Conservation (phyloP, 164 flowering plant species). For the Liquidambar formosana region DNA sequence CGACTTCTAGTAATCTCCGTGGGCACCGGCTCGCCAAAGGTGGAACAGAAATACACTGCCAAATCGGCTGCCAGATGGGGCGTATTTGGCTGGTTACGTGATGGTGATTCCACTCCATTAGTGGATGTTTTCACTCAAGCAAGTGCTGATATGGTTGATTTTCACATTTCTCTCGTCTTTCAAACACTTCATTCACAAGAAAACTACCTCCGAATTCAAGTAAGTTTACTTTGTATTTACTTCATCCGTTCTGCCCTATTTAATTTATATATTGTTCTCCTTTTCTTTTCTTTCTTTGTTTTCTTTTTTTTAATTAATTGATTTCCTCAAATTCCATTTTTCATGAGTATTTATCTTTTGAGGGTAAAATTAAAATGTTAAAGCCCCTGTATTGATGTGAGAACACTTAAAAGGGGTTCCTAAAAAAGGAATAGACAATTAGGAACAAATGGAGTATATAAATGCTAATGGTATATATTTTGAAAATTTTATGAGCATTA, state of each 20-base stretch:
- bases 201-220: constrained; percentile 13
- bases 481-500: too few relatives aligned
- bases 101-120: constrained; percentile 26
- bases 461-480: too few relatives aligned
- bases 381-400: too few relatives aligned
- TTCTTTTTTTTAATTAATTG: too few relatives aligned
- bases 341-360: too few relatives aligned
- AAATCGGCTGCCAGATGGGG: constrained; percentile 35
- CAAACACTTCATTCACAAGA: constrained; percentile 9
- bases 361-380: too few relatives aligned
- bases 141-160: constrained; percentile 42
- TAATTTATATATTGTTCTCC: too few relatives aligned
- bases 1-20: constrained; percentile 31
- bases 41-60: constrained; percentile 20
- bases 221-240: not conserved
- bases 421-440: too few relatives aligned
- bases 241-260: not conserved
- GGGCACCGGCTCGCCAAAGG: constrained; percentile 34
- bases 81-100: constrained; percentile 20
- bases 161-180: not conserved
- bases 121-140: constrained; percentile 37
- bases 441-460: too few relatives aligned
- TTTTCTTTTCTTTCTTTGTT: too few relatives aligned
- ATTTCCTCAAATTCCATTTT: too few relatives aligned
- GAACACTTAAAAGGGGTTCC: too few relatives aligned